Base-by-base conservation (phyloP, 192 early-diverging fungal genomes). In the Entomortierella parvispora region DNA sequence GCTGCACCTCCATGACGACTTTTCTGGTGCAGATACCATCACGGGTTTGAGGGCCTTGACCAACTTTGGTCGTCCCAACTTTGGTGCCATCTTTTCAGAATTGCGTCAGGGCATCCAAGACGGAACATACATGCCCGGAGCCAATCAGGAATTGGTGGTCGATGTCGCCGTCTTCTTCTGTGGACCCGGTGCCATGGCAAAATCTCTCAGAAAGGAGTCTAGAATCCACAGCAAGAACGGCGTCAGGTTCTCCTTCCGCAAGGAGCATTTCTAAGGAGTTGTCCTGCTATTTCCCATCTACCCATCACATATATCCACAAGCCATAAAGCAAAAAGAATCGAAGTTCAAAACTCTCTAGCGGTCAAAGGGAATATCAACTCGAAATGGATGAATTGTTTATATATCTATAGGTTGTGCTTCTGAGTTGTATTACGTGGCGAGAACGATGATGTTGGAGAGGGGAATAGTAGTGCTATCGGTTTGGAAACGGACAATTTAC, bases 111-210 rank as follows among this genome's bases (percentile, higher is more conserved):
- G 70, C 0, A 83, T 83, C 42, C 62, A 45, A 8, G 55, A 53
- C 46, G 81, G 81, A 2, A 76, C 62, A 4, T 83, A 83, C 44
- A 70, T 83, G 62, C 81, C 81, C 6, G 77, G 71, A 20, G 82
- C 82, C 12, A 82, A 68, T 34, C 78, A 80, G 45, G 83, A 85
- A 52, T 70, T 87, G 1, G 59, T 76, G 2, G 69, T 84, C 0
- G 86, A 91, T 43, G 87, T 95, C 10, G 94, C 93, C 18, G 92
- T 95, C 33, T 94, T 94, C 81, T 93, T 90, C 80, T 95, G 94
- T 69, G 94, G 94, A 8, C 93, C 92, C 18, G 83, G 83, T 32
- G 81, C 83, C 0, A 83, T 94, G 80, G 90, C 87, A 49, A 82
- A 86, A 37, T 79, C 72, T 23, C 58, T 95, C 42, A 77, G 83